Percentiles rank a stretch among this genome's conserved stretches.
Conservation (phyloP, 192 early-diverging fungal species). For the Backusella australiensis region DNA sequence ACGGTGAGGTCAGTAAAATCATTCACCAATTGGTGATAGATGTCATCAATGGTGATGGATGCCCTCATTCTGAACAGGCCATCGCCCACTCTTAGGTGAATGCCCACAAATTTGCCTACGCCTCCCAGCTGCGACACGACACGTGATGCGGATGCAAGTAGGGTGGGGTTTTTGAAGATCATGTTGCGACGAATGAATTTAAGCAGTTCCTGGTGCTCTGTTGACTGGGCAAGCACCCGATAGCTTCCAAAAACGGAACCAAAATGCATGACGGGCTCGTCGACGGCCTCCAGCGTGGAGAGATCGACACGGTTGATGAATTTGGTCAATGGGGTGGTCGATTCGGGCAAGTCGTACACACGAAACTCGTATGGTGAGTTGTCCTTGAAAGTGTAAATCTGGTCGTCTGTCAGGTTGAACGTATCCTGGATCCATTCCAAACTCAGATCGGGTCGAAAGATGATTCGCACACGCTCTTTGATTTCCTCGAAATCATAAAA, state of each 20-base stretch:
- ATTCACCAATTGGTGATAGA: slow-evolving; percentile 43
- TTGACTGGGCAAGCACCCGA: slow-evolving; percentile 43
- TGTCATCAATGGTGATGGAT: slow-evolving; percentile 45
- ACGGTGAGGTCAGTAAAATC: slow-evolving; percentile 34
- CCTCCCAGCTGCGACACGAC: slow-evolving; percentile 51
- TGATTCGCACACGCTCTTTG: slow-evolving; percentile 33
- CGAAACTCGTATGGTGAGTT: slow-evolving; percentile 49
- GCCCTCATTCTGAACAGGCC: slow-evolving; percentile 45
- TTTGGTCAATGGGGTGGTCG: slow-evolving; percentile 32
- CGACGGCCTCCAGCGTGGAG: slow-evolving; percentile 27
- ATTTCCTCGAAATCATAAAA: slow-evolving; percentile 50
- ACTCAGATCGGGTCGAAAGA: slow-evolving; percentile 44
- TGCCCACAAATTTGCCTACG: slow-evolving; percentile 40
- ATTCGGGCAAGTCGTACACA: slow-evolving; percentile 49
- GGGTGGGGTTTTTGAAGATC: slow-evolving; percentile 47
- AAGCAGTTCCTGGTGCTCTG: slow-evolving; percentile 39
- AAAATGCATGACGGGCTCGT: slow-evolving; percentile 48
- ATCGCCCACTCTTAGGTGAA: slow-evolving; percentile 55
- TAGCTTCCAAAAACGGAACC: slow-evolving; percentile 50
- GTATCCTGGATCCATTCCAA: slow-evolving; percentile 47
- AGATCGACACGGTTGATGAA: slow-evolving; percentile 42
- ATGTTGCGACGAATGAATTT: slow-evolving; percentile 40
- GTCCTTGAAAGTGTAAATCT: slow-evolving; percentile 45
- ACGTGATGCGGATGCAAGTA: slow-evolving; percentile 40
- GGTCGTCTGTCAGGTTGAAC: slow-evolving; percentile 35